phyloP scores from a whole-genome alignment of 805 yeast species.

The Kluyveromyces aestuarii region DNA sequence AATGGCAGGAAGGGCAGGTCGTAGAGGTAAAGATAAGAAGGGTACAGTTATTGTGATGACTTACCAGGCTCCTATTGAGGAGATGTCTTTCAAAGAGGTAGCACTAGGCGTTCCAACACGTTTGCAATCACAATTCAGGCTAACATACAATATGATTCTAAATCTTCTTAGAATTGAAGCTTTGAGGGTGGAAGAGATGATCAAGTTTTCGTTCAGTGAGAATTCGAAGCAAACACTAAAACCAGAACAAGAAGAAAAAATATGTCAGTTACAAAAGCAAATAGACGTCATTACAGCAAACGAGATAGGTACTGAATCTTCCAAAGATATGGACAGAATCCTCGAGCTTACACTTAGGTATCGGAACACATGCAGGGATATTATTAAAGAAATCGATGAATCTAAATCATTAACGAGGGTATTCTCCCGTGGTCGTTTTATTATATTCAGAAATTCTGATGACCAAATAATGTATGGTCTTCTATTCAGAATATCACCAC shows the following conservation, averaged over 20 bases:
- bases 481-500: conserved; percentile 33
- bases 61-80: conserved; percentile 53
- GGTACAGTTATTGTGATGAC: conserved; percentile 95
- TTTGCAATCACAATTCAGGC: conserved; percentile 81
- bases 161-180: conserved; percentile 91
- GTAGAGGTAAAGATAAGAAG: conserved; percentile 87
- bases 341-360: conserved; percentile 39
- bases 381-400: conserved; percentile 40
- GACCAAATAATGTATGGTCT: conserved; percentile 39
- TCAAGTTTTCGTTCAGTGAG: conserved; percentile 90
- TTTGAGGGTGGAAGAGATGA: conserved; percentile 94
- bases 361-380: conserved; percentile 34
- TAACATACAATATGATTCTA: conserved; percentile 92
- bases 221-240: conserved; percentile 74
- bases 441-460: conserved; percentile 45
- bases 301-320: conserved; percentile 28
- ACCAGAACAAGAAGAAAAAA: conserved; percentile 74
- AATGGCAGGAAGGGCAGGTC: conserved; percentile 98
- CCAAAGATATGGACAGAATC: conserved; percentile 36
- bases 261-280: conserved; percentile 43
- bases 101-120: conserved; percentile 86
- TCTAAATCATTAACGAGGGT: conserved; percentile 40
- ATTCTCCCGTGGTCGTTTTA: conserved; percentile 45
- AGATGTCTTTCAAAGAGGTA: conserved; percentile 61
- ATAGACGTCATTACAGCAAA: conserved; percentile 32